Conservation (phyloP, 495 filamentous ascomycete species). For the Penicillium coffeae region DNA sequence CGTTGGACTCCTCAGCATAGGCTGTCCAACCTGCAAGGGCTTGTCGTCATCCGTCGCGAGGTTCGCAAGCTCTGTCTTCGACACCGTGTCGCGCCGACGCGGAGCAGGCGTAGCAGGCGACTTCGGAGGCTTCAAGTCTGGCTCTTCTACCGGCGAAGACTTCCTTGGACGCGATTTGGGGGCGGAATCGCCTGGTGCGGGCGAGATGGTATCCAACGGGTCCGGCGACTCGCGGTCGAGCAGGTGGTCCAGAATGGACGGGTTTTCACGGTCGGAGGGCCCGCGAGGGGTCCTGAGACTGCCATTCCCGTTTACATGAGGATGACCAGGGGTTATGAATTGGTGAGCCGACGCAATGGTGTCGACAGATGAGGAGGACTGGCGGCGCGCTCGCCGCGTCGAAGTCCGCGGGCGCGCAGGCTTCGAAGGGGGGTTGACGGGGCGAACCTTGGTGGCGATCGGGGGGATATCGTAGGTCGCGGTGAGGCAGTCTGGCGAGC, state of each 20-base stretch:
- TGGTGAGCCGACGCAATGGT: constrained; percentile 13
- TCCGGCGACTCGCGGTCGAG: constrained; percentile 32
- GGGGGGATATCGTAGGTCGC: constrained; percentile 11
- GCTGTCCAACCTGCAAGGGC: background rate
- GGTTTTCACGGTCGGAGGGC: constrained; percentile 8
- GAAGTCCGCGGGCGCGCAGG: constrained; percentile 19
- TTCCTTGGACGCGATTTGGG: constrained; percentile 11
- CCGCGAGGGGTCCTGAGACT: constrained; percentile 10
- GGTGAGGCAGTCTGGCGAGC: constrained; percentile 38
- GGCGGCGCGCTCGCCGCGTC: constrained; percentile 16
- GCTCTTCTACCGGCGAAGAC: constrained; percentile 3
- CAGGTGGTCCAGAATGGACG: constrained; percentile 10
- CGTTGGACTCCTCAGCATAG: background rate
- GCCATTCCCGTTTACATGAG: constrained; percentile 21
- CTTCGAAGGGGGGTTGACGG: constrained; percentile 20
- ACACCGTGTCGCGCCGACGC: constrained; percentile 12
- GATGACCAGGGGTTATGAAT: constrained; percentile 16
- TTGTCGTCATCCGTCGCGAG: constrained; percentile 1
- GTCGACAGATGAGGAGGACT: constrained; percentile 18
- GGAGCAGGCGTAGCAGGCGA: constrained; percentile 15
- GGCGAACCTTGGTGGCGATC: constrained; percentile 12
- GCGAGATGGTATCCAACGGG: constrained; percentile 39
- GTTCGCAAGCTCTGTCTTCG: constrained; percentile 4
- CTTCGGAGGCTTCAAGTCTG: constrained; percentile 1
- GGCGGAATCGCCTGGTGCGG: constrained; percentile 10